Conservation (phyloP, 495 filamentous ascomycete genomes). For the Penicillium turbatum region DNA sequence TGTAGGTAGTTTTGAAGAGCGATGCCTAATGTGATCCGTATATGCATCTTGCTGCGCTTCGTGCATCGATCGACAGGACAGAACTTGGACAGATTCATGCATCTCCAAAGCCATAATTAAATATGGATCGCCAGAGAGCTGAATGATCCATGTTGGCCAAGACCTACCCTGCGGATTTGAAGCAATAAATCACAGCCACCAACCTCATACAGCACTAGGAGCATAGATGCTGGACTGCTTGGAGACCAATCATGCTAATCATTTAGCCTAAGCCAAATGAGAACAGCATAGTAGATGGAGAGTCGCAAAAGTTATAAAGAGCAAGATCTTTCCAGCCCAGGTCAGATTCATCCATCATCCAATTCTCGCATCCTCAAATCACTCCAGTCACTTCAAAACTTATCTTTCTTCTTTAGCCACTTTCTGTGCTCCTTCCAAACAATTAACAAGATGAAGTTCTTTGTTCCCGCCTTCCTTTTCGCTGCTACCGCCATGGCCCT, state of each 20-base stretch:
- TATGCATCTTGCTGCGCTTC: not conserved
- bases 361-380: conserved; percentile 4
- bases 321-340: not conserved
- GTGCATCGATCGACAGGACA: not conserved
- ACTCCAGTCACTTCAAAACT: not conserved
- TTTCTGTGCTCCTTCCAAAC: conserved; percentile 3
- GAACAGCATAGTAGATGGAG: not conserved
- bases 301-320: conserved; percentile 18
- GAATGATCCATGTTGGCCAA: not conserved
- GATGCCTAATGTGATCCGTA: not conserved
- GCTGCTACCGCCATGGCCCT: conserved; percentile 31
- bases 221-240: not conserved
- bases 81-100: not conserved
- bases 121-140: not conserved
- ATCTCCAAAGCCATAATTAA: not conserved
- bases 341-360: conserved; percentile 6
- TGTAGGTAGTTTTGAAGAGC: not conserved
- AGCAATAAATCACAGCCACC: conserved; percentile 5
- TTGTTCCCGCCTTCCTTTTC: conserved; percentile 26
- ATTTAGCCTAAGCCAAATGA: too few species aligned
- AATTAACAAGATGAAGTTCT: conserved; percentile 38
- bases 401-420: conserved; percentile 4
- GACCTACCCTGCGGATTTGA: not conserved
- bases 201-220: not conserved
- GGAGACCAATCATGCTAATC: not conserved